Evolutionary conservation across 108 stramenopile species (phyloP), one percentile per base, ranked within the genome.

Genomic region (Cyclotella kingstonii): DNA sequence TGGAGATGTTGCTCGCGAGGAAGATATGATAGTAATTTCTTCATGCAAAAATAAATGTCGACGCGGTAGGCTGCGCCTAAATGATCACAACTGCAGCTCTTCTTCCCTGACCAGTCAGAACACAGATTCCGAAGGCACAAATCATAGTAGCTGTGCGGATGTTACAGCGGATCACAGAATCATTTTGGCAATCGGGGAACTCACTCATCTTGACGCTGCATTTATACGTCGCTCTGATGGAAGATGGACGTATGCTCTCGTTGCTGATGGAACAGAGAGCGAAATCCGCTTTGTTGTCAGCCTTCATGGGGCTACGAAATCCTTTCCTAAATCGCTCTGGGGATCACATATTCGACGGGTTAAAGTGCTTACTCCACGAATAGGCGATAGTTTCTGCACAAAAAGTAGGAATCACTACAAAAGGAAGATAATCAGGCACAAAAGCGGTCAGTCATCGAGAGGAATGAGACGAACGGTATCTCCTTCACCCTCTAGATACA

Each of bases 11-110:
- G 68, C 68, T 23, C 48, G 68, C 6, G 59, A 62, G 17, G 44
- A 68, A 39, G 77, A 68, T 11, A 73, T 50, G 66, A 78, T 67
- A 1, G 22, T 68, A 17, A 45, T 68, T 8, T 28, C 74, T 22
- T 43, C 47, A 14, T 25, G n/a, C 2, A 66, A 51, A 49, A 12
- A 21, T 6, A 50, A 42, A 30, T 34, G 28, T 25, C 21, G 58
- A 18, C 43, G 42, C 19, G 28, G 61, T 22, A 52, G 62, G 12
- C 27, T 68, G 2, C 31, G 66, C 10, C n/a, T n/a, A n/a, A n/a
- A n/a, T n/a, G n/a, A n/a, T n/a, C n/a, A n/a, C n/a, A n/a, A n/a
- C n/a, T n/a, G n/a, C n/a, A n/a, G n/a, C n/a, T n/a, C n/a, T n/a
- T n/a, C n/a, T n/a, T n/a, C n/a, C n/a, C n/a, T n/a, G n/a, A 34